Evolutionary conservation across 2,329 filamentous ascomycete species (phyloP).

Genomic region (Pseudodiploospora longispora): DNA sequence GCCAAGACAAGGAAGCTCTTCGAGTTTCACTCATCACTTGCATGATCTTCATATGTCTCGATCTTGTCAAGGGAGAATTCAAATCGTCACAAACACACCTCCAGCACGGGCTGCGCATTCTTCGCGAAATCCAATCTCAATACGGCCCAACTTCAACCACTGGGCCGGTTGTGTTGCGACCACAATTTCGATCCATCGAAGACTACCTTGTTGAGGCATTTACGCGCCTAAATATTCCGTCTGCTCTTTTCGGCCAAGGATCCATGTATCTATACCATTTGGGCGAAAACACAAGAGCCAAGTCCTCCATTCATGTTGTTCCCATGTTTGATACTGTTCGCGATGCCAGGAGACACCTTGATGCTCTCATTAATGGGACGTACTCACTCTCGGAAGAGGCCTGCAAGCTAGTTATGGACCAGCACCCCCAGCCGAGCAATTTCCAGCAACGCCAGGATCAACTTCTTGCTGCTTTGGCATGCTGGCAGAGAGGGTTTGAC

Average conservation of each 20-base stretch:
- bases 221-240: constrained; percentile 18
- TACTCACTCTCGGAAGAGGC: constrained; percentile 1
- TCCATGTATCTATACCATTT: constrained; percentile 10
- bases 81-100: constrained; percentile 20
- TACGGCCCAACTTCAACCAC: constrained; percentile 1
- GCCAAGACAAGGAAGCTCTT: constrained; percentile 18
- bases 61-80: constrained; percentile 27
- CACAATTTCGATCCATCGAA: constrained; percentile 6
- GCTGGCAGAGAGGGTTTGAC: constrained; percentile 1
- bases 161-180: constrained; percentile 6
- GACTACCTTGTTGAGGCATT: constrained; percentile 17
- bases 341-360: constrained; percentile 4
- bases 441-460: background rate
- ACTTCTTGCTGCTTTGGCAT: constrained; percentile 1
- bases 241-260: constrained; percentile 19
- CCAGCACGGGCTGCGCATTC: constrained; percentile 20
- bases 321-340: background rate
- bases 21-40: constrained; percentile 33
- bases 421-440: background rate
- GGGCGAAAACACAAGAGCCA: constrained; percentile 5
- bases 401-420: background rate
- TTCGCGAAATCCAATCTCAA: constrained; percentile 13
- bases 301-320: constrained; percentile 8
- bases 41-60: constrained; percentile 31
- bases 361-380: constrained; percentile 3